These are phyloP conservation scores for Tolypocladium pustulatum DNA, from an alignment of 2,329 filamentous ascomycete genomes.

Conservation along the genomic window DNA sequence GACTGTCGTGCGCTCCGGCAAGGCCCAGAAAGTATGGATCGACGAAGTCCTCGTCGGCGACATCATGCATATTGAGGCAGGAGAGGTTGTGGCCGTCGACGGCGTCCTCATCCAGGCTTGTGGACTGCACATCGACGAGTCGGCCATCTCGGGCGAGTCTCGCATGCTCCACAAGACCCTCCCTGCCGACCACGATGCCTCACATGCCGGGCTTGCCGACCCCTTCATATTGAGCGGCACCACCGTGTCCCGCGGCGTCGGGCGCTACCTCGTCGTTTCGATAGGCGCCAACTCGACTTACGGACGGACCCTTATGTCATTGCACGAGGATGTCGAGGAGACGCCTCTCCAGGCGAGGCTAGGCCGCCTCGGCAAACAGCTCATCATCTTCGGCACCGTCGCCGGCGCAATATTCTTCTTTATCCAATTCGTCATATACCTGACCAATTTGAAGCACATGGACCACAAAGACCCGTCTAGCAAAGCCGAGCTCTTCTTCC, in stretches of 20 bases:
- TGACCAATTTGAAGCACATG: conserved; percentile 19
- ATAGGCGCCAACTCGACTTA: conserved; percentile 65
- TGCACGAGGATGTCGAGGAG: conserved; percentile 66
- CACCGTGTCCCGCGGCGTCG: conserved; percentile 66
- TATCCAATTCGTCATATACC: conserved; percentile 27
- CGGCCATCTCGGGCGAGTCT: conserved; percentile 66
- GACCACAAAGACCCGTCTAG: conserved; percentile 29
- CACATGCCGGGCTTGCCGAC: conserved; percentile 44
- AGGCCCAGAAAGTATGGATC: conserved; percentile 56
- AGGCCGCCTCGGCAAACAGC: conserved; percentile 67
- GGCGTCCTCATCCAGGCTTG: conserved; percentile 52
- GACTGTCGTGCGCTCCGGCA: conserved; percentile 67
- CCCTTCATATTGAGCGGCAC: conserved; percentile 75
- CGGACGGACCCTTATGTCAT: conserved; percentile 68
- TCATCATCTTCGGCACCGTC: conserved; percentile 33
- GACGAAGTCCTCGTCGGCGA: conserved; percentile 66
- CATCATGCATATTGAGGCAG: conserved; percentile 61
- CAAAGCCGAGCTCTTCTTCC: conserved; percentile 47
- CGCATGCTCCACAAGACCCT: conserved; percentile 57
- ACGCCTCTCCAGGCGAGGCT: conserved; percentile 71
- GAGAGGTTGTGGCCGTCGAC: conserved; percentile 61
- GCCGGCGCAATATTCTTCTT: conserved; percentile 32
- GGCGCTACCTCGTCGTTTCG: conserved; percentile 65
- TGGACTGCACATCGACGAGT: conserved; percentile 57
- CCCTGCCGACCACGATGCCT: conserved; percentile 47